A percentile compares a stretch with the other conserved stretches of the same genome.
These are phyloP conservation scores for Datisca glomerata DNA, from an alignment of 306 rosid species.

Conservation along the genomic window DNA sequence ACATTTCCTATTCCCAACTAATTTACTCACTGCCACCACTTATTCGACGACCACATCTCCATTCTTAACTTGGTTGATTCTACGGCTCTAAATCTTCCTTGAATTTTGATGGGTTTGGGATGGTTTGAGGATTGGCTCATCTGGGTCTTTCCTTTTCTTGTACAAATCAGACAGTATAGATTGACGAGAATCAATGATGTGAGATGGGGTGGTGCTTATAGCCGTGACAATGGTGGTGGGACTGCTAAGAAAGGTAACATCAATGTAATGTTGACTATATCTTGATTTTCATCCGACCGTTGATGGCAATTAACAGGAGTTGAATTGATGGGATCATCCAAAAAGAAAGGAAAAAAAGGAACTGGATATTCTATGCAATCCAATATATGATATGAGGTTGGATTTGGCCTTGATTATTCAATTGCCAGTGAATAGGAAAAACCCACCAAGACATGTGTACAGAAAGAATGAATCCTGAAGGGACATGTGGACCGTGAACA, in stretches of 20 bases:
- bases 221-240: constrained; percentile 14
- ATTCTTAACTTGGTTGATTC: constrained; percentile 16
- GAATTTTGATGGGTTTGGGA: constrained; percentile 22
- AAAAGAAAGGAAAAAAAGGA: constrained; percentile 56
- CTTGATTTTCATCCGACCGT: constrained; percentile 53
- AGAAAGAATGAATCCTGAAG: too few species aligned
- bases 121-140: constrained; percentile 20
- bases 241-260: constrained; percentile 17
- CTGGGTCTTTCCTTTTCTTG: constrained; percentile 44
- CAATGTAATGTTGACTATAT: constrained; percentile 18
- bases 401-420: constrained; percentile 38
- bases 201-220: constrained; percentile 15
- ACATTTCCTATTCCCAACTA: constrained; percentile 44
- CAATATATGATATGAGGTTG: constrained; percentile 48
- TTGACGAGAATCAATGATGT: constrained; percentile 17
- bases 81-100: constrained; percentile 24
- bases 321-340: constrained; percentile 47
- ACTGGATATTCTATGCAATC: constrained; percentile 75
- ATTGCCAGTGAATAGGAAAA: too few species aligned
- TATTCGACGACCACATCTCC: constrained; percentile 23
- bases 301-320: constrained; percentile 32
- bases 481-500: too few species aligned
- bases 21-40: constrained; percentile 24
- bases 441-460: too few species aligned
- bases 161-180: constrained; percentile 28